phyloP scores from a whole-genome alignment of 2,329 filamentous ascomycete species.

The Nectriaceae sp. region DNA sequence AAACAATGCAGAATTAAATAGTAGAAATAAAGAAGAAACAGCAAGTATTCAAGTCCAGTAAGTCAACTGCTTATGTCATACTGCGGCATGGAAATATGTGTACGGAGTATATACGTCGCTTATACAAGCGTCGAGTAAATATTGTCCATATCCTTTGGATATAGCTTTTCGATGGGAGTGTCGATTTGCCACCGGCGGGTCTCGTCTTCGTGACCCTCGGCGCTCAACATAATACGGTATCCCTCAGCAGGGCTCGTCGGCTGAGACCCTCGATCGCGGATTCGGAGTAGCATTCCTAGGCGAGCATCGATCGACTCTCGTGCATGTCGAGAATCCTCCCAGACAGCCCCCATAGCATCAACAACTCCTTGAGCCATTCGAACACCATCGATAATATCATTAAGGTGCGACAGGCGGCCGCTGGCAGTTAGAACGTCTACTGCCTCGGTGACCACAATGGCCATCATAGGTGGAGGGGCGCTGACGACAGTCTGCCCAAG shows the following conservation, averaged over 20 bases:
- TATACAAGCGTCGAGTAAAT: constrained; percentile 34
- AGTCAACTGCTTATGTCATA: too few species aligned
- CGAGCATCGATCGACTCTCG: constrained; percentile 47
- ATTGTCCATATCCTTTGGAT: constrained; percentile 41
- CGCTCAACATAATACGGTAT: constrained; percentile 31
- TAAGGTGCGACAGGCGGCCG: constrained; percentile 53
- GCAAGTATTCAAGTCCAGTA: neutral
- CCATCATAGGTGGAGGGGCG: constrained; percentile 62
- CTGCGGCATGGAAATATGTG: neutral
- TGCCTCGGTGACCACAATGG: constrained; percentile 63
- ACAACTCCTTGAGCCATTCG: constrained; percentile 54
- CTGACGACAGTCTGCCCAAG: constrained; percentile 32
- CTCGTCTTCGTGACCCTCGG: constrained; percentile 29
- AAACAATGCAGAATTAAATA: constrained; percentile 17
- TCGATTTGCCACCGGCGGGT: constrained; percentile 38
- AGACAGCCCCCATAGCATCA: constrained; percentile 57
- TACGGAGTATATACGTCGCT: constrained; percentile 1
- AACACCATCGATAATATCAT: constrained; percentile 55
- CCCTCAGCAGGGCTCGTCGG: constrained; percentile 30
- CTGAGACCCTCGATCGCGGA: constrained; percentile 35
- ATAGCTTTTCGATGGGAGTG: constrained; percentile 35
- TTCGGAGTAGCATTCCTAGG: constrained; percentile 34
- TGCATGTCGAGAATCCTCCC: constrained; percentile 59
- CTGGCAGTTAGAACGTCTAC: constrained; percentile 67
- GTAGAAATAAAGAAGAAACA: constrained; percentile 2